Conservation (phyloP, 192 early-diverging fungal species). For the Backusella tuberculispora region DNA sequence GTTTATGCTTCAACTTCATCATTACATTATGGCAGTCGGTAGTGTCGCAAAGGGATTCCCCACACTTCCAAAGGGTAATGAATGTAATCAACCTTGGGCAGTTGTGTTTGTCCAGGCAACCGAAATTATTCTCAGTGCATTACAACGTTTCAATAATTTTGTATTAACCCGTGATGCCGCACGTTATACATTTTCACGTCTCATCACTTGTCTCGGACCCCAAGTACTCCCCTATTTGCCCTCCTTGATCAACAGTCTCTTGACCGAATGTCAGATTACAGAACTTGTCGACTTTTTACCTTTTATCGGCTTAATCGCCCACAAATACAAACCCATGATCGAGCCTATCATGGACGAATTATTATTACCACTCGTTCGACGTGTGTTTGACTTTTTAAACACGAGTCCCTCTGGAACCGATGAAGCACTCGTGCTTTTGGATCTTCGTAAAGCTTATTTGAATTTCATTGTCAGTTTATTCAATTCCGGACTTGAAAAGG, state of each 20-base stretch:
- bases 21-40: slow-evolving; percentile 83
- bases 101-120: slow-evolving; percentile 81
- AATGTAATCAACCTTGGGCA: slow-evolving; percentile 57
- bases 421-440: slow-evolving; percentile 74
- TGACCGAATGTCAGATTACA: slow-evolving; percentile 73
- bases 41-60: slow-evolving; percentile 82
- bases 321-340: slow-evolving; percentile 87
- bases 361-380: slow-evolving; percentile 77
- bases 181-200: slow-evolving; percentile 80
- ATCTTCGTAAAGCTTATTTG: slow-evolving; percentile 84
- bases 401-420: slow-evolving; percentile 87
- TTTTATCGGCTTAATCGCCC: slow-evolving; percentile 81
- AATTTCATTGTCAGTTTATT: slow-evolving; percentile 80
- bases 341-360: slow-evolving; percentile 74
- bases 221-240: slow-evolving; percentile 83
- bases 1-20: slow-evolving; percentile 78
- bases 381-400: slow-evolving; percentile 85
- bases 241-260: slow-evolving; percentile 74
- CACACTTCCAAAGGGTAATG: slow-evolving; percentile 45
- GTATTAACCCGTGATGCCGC: slow-evolving; percentile 71
- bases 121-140: slow-evolving; percentile 71
- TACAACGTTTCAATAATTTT: slow-evolving; percentile 65
- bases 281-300: slow-evolving; percentile 87
- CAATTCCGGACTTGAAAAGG: slow-evolving; percentile 75
- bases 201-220: slow-evolving; percentile 85